Conservation (phyloP, 2,329 filamentous ascomycete genomes). For the Xylaria sp. region DNA sequence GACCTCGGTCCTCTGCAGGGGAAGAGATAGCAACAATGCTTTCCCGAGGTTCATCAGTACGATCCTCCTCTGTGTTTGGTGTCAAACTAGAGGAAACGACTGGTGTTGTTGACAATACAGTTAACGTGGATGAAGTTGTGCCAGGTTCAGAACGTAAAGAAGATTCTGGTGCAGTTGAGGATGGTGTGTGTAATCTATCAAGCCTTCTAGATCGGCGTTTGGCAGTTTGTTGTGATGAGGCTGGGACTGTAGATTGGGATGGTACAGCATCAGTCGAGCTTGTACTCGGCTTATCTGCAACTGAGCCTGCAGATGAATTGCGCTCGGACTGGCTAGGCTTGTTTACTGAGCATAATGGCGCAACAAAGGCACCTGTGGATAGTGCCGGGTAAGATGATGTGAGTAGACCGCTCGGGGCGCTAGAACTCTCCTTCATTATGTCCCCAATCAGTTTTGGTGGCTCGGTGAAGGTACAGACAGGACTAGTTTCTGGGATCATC, state of each 20-base stretch:
- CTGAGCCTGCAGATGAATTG: background rate
- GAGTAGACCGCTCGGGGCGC: constrained; percentile 27
- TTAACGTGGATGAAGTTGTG: constrained; percentile 37
- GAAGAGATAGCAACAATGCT: constrained; percentile 36
- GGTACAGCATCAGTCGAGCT: constrained; percentile 21
- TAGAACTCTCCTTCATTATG: constrained; percentile 32
- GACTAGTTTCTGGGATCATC: constrained; percentile 43
- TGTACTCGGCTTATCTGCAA: background rate
- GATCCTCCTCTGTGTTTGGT: constrained; percentile 34
- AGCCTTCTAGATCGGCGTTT: constrained; percentile 31
- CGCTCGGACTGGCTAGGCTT: background rate
- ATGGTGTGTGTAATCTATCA: constrained; percentile 30
- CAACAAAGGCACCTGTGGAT: constrained; percentile 22
- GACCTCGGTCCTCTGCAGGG: constrained; percentile 41
- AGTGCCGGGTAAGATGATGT: constrained; percentile 32
- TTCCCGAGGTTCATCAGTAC: constrained; percentile 3
- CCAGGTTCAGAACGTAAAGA: constrained; percentile 27
- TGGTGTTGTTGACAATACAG: constrained; percentile 38
- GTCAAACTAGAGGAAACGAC: constrained; percentile 36
- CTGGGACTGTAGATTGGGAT: constrained; percentile 35
- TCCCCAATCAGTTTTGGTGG: constrained; percentile 33
- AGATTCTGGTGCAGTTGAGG: constrained; percentile 21
- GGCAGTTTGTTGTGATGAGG: constrained; percentile 34
- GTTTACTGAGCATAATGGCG: constrained; percentile 10
- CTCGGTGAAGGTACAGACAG: constrained; percentile 33